phyloP scores from a whole-genome alignment of 2,329 filamentous ascomycete species.

The Hypoxylon sp. region DNA sequence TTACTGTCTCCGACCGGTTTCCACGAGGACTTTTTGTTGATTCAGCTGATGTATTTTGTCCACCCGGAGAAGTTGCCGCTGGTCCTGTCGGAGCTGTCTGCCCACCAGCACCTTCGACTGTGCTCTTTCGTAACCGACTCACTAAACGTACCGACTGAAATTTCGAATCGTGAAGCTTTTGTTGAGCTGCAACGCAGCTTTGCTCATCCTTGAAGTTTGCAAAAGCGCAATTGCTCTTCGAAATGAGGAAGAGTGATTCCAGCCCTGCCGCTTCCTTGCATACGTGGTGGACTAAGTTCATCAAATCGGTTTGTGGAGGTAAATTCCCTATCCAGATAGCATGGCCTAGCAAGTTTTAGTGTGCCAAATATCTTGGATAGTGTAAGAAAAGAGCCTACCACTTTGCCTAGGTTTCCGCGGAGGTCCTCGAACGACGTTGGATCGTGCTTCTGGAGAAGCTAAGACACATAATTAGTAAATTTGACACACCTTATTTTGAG shows the following conservation, averaged over 20 bases:
- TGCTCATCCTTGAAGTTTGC: constrained; percentile 91
- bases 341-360: constrained; percentile 69
- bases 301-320: constrained; percentile 84
- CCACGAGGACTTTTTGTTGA: constrained; percentile 37
- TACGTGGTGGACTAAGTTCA: constrained; percentile 91
- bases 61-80: constrained; percentile 58
- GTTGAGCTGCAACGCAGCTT: constrained; percentile 82
- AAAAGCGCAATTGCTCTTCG: constrained; percentile 97
- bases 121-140: constrained; percentile 79
- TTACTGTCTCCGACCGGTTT: constrained; percentile 25
- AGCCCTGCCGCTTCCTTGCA: constrained; percentile 83
- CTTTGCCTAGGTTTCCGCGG: constrained; percentile 73
- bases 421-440: constrained; percentile 66
- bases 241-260: constrained; percentile 93
- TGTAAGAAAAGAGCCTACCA: constrained; percentile 62
- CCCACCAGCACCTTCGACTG: constrained; percentile 59
- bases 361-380: constrained; percentile 34
- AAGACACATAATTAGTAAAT: constrained; percentile 33
- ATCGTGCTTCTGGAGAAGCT: constrained; percentile 56
- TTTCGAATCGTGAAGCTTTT: constrained; percentile 89
- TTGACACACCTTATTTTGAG: constrained; percentile 5
- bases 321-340: constrained; percentile 97
- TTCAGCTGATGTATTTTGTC: constrained; percentile 44
- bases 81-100: constrained; percentile 70
- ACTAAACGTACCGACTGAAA: constrained; percentile 90